Percentiles rank a stretch among this genome's conserved stretches.
Evolutionary conservation across 371 early-diverging fungal genomes (phyloP).

Genomic region (Zancudomyces culisetae): DNA sequence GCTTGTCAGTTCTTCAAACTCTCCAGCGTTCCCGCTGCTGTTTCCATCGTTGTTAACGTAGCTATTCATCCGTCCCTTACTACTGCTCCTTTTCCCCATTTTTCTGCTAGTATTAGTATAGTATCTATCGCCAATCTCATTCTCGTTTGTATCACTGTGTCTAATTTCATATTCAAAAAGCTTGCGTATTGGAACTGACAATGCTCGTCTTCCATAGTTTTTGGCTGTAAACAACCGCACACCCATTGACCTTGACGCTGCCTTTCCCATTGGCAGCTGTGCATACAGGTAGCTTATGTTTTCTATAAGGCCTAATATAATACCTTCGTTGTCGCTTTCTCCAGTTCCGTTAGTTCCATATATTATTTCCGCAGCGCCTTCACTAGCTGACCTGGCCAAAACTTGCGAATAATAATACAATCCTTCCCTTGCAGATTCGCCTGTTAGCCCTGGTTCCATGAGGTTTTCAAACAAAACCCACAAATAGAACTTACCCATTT

Average conservation of each 20-base stretch:
- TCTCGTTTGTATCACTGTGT: neutral
- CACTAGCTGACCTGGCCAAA: conserved; percentile 12
- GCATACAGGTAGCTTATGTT: conserved; percentile 20
- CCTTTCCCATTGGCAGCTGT: conserved; percentile 16
- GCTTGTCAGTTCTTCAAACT: neutral
- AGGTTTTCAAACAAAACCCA: conserved; percentile 16
- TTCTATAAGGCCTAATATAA: conserved; percentile 12
- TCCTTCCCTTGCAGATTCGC: conserved; percentile 19
- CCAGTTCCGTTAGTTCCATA: too few relatives aligned
- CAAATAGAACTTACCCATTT: conserved; percentile 13
- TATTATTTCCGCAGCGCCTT: neutral
- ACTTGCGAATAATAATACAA: conserved; percentile 16
- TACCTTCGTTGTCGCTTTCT: too few relatives aligned
- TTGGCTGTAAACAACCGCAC: conserved; percentile 6
- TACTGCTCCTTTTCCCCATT: neutral
- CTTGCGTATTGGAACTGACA: neutral
- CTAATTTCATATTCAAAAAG: neutral
- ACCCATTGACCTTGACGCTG: conserved; percentile 9
- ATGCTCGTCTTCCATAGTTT: neutral
- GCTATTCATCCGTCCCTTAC: too few relatives aligned
- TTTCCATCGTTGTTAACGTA: neutral
- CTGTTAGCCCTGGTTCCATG: conserved; percentile 17
- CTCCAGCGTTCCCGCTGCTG: neutral
- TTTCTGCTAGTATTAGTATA: too few relatives aligned
- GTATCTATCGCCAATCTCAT: too few relatives aligned